These are phyloP conservation scores for Pyronema omphalodes DNA, from an alignment of 495 filamentous ascomycete species.

Conservation along the genomic window DNA sequence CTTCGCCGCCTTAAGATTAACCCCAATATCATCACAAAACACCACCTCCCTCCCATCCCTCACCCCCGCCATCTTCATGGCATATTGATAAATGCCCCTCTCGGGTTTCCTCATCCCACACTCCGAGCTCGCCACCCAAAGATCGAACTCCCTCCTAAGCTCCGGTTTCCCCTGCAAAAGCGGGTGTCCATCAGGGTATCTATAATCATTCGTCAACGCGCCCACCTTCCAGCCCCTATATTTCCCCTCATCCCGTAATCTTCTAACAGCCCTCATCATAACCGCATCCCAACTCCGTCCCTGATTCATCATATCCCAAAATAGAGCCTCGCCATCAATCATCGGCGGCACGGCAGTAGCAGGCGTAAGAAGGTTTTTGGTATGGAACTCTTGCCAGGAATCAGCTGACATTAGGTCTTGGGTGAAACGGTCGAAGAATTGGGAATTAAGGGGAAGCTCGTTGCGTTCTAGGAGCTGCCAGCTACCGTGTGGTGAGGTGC, in stretches of 20 bases:
- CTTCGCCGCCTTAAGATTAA: constrained; percentile 72
- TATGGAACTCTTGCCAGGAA: constrained; percentile 48
- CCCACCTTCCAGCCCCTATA: constrained; percentile 42
- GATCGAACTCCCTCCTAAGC: constrained; percentile 48
- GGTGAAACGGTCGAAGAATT: constrained; percentile 64
- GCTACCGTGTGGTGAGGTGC: constrained; percentile 55
- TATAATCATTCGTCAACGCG: constrained; percentile 75
- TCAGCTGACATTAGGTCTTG: constrained; percentile 44
- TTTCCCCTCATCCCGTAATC: constrained; percentile 39
- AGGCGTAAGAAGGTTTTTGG: constrained; percentile 5
- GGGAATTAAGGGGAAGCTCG: constrained; percentile 47
- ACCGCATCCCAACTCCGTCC: constrained; percentile 57
- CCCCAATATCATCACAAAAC: constrained; percentile 91
- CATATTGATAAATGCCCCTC: constrained; percentile 56
- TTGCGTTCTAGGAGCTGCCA: constrained; percentile 75
- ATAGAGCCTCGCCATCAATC: constrained; percentile 63
- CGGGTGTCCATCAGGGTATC: constrained; percentile 52
- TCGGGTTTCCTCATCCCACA: constrained; percentile 81
- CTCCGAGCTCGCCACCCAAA: constrained; percentile 70
- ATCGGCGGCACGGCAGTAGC: constrained; percentile 29
- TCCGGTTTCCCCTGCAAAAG: not conserved
- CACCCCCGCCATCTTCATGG: constrained; percentile 32
- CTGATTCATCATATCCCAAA: constrained; percentile 80
- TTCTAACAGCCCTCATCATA: constrained; percentile 70
- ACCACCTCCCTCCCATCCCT: constrained; percentile 49